These are phyloP conservation scores for Backusella australiensis DNA, from an alignment of 192 early-diverging fungal species.

Conservation along the genomic window DNA sequence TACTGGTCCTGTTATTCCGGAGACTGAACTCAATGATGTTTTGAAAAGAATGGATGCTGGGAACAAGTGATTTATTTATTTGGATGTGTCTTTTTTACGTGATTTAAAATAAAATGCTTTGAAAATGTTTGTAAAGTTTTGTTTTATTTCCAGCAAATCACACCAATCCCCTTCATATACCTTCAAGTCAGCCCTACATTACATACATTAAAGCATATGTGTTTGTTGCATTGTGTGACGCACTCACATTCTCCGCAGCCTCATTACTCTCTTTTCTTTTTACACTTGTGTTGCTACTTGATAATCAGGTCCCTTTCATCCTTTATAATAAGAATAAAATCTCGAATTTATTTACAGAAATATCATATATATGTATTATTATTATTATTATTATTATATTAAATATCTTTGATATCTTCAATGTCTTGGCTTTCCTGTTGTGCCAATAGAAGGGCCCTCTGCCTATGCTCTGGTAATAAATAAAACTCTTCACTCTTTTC, in stretches of 20 bases:
- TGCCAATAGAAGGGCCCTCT: conserved; percentile 20
- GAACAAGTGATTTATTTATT: not conserved
- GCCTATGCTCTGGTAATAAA: conserved; percentile 20
- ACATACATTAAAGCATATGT: too few relatives aligned
- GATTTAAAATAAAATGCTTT: not conserved
- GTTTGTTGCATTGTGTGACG: too few relatives aligned
- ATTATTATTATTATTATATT: not conserved
- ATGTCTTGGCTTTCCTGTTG: conserved; percentile 27
- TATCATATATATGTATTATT: not conserved
- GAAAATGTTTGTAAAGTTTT: not conserved
- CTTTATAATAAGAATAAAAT: not conserved
- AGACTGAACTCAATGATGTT: conserved; percentile 31
- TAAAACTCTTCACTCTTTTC: conserved; percentile 38
- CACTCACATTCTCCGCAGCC: too few relatives aligned
- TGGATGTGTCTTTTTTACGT: not conserved
- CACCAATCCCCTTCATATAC: too few relatives aligned
- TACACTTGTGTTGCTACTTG: too few relatives aligned
- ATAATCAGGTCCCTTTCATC: not conserved
- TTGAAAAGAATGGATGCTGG: conserved; percentile 8
- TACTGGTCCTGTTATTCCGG: conserved; percentile 51
- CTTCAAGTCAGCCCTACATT: too few relatives aligned
- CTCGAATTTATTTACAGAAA: not conserved
- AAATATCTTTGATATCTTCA: conserved; percentile 34
- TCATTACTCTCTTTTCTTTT: too few relatives aligned
- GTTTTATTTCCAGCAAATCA: too few relatives aligned